Evolutionary conservation across 768 basidiomycete species (phyloP).

Genomic region (Clitopilus passeckerianus): DNA sequence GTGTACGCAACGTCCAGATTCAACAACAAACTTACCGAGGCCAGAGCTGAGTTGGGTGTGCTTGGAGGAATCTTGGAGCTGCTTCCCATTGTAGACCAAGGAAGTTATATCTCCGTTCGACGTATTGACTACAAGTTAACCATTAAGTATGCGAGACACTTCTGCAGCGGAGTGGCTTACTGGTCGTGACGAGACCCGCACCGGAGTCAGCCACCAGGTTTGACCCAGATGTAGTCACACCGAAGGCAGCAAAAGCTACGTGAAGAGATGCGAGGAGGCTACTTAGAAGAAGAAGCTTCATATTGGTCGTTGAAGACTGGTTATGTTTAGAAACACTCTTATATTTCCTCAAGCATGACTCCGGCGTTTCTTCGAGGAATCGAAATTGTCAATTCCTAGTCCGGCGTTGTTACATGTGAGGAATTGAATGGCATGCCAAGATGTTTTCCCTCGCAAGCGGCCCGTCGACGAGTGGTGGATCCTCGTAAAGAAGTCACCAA

Average conservation of each 20-base stretch:
- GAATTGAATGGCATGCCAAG: no score
- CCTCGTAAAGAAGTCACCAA: no score
- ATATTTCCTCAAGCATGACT: neutral
- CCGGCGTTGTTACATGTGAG: no score
- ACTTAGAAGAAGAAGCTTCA: slow-evolving; percentile 17
- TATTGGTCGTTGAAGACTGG: slow-evolving; percentile 3
- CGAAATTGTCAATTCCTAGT: no score
- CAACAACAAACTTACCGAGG: slow-evolving; percentile 22
- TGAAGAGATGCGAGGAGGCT: slow-evolving; percentile 21
- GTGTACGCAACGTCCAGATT: neutral
- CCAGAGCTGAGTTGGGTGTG: slow-evolving; percentile 44
- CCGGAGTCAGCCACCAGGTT: slow-evolving; percentile 39
- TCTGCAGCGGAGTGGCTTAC: slow-evolving; percentile 17
- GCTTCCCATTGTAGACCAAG: slow-evolving; percentile 37
- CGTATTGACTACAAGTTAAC: slow-evolving; percentile 25
- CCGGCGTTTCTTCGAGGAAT: neutral
- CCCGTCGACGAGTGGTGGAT: no score
- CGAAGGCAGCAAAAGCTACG: slow-evolving; percentile 36
- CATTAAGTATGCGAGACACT: neutral
- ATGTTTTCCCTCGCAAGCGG: no score
- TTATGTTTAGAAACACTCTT: neutral
- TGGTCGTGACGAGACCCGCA: slow-evolving; percentile 37
- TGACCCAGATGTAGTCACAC: slow-evolving; percentile 35
- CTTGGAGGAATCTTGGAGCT: slow-evolving; percentile 39
- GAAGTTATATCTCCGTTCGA: slow-evolving; percentile 43